A percentile compares a stretch with the other conserved stretches of the same genome.
These are phyloP conservation scores for Ascocoryne sarcoides DNA, from an alignment of 2,329 filamentous ascomycete species.

Conservation along the genomic window DNA sequence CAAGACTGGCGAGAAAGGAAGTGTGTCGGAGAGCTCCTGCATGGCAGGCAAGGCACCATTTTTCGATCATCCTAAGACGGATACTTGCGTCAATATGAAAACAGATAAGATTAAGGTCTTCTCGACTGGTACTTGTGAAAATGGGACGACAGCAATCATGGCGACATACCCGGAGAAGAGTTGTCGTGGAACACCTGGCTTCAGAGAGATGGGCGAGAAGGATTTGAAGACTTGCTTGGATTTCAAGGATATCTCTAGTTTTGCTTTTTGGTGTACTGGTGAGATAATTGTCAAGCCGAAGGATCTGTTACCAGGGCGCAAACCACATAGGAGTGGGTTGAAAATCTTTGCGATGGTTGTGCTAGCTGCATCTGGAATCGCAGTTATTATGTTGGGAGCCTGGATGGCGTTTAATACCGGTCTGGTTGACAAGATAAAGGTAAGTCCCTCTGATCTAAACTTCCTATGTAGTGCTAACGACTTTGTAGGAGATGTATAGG, in stretches of 20 bases:
- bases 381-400: background rate
- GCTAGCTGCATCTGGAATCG: background rate
- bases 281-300: background rate
- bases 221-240: conserved; percentile 2
- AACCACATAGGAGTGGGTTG: background rate
- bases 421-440: background rate
- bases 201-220: background rate
- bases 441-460: background rate
- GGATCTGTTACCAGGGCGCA: no score
- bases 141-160: conserved; percentile 7
- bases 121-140: conserved; percentile 5
- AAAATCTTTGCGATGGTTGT: background rate
- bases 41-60: background rate
- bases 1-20: conserved; percentile 3
- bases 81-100: conserved; percentile 9
- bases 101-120: conserved; percentile 7
- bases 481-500: background rate
- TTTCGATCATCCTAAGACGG: conserved; percentile 8
- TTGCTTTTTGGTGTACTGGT: conserved; percentile 9
- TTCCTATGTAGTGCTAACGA: background rate
- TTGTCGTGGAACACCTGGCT: conserved; percentile 3
- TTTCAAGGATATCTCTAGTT: conserved; percentile 4
- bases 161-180: conserved; percentile 3
- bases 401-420: background rate
- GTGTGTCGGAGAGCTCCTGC: conserved; percentile 7